phyloP scores from a whole-genome alignment of 75 land plant genomes.

The Adiantum capillusveneris region DNA sequence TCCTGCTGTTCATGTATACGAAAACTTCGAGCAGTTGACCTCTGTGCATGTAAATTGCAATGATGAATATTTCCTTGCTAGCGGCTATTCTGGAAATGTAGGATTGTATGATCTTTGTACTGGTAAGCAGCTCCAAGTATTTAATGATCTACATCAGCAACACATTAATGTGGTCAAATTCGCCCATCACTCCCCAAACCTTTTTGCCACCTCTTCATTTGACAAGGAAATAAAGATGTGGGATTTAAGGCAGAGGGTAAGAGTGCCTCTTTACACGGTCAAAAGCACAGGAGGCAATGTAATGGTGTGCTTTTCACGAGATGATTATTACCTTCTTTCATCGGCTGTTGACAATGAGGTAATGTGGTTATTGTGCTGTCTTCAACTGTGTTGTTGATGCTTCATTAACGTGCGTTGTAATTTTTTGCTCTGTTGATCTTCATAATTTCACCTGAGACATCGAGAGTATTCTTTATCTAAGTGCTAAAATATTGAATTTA shows the following conservation, averaged over 20 bases:
- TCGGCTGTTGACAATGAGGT: constrained; percentile 96
- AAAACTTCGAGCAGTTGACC: constrained; percentile 74
- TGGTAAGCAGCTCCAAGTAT: constrained; percentile 60
- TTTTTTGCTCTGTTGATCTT: too few species aligned
- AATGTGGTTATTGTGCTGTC: neutral
- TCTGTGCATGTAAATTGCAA: constrained; percentile 86
- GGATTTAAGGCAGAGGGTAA: constrained; percentile 68
- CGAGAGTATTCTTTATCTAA: too few species aligned
- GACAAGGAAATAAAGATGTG: constrained; percentile 81
- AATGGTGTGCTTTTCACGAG: constrained; percentile 88
- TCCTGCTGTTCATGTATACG: constrained; percentile 47
- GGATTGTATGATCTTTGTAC: constrained; percentile 75
- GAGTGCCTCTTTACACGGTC: constrained; percentile 56
- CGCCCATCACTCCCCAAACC: constrained; percentile 73
- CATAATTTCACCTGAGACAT: too few species aligned
- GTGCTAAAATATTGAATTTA: too few species aligned
- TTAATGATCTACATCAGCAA: constrained; percentile 59
- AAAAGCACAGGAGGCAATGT: constrained; percentile 71
- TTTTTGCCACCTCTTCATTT: constrained; percentile 84
- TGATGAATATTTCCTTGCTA: constrained; percentile 75
- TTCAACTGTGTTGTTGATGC: too few species aligned
- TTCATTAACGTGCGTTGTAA: too few species aligned
- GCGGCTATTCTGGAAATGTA: constrained; percentile 76
- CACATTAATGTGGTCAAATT: constrained; percentile 91
- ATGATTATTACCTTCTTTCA: constrained; percentile 71